Evolutionary conservation across 306 rosid genomes (phyloP), one percentile per base, ranked within the genome.

Genomic region (Pterocarpus santalinus): DNA sequence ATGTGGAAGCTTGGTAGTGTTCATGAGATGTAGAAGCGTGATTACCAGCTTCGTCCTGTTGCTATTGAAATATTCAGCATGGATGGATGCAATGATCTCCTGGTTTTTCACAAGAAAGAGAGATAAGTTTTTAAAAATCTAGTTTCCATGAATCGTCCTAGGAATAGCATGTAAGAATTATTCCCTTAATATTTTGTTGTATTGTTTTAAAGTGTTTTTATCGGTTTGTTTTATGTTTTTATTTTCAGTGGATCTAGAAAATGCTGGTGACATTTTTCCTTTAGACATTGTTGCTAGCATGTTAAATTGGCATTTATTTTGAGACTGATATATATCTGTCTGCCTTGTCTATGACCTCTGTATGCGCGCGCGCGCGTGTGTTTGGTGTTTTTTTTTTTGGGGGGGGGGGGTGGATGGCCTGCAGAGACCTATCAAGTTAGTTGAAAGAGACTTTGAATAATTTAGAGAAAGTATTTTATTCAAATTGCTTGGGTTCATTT

Each of bases 1-100:
- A 96, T 96, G 98, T 96, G 99, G 99, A 94, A 96, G 86, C 94
- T 92, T 81, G 89, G 90, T 85, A 92, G 98, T 80, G 97, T 96
- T 85, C 99, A 94, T 87, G 99, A 96, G 91, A 89, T 96, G 87
- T 83, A 92, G 85, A 96, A 96, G 89, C 98, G 99, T 87, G 99
- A 96, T 91, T 94, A 92, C 89, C 99, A 96, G 86, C 88, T 96
- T 80, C 98, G 99, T 77, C 99, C 99, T 60, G 99, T 96, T 70
- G 99, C 99, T 85, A 76, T 96, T 77, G 99, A 96, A 88, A 94
- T 96, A 85, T 96, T 96, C 89, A 96, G 99, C 90, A 96, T 96
- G 98, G 99, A 96, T 87, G 99, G 99, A 72, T 96, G 94, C 76
- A 96, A 96, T 80, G 99, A 96, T 89, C 97, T 96, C 77, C 87